These are phyloP conservation scores for Colletotrichum salicis DNA, from an alignment of 2,329 filamentous ascomycete genomes.

Conservation along the genomic window DNA sequence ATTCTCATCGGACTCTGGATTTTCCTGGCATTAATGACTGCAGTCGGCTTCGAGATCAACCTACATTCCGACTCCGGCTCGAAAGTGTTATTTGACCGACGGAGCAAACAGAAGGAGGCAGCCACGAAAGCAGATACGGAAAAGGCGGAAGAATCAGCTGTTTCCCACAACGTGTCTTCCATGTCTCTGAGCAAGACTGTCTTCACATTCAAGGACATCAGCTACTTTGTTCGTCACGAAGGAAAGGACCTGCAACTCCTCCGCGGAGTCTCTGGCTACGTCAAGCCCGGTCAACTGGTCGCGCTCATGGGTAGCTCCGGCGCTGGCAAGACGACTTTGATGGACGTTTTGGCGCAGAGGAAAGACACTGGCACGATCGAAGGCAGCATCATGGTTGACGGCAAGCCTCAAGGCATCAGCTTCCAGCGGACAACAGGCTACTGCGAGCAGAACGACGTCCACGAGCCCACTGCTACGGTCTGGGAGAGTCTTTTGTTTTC, in stretches of 20 bases:
- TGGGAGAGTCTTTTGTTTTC: constrained; percentile 75
- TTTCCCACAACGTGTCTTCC: neutral
- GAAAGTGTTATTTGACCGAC: neutral
- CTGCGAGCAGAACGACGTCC: constrained; percentile 41
- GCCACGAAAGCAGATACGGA: neutral
- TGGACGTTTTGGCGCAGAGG: constrained; percentile 75
- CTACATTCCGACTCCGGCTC: neutral
- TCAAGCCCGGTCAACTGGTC: constrained; percentile 74
- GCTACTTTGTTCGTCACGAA: constrained; percentile 11
- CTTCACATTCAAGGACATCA: constrained; percentile 28
- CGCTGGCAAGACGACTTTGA: constrained; percentile 49
- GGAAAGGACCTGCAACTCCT: constrained; percentile 66
- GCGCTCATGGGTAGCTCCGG: constrained; percentile 64
- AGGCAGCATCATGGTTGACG: constrained; percentile 38
- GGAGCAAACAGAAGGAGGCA: neutral
- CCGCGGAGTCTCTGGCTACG: constrained; percentile 75
- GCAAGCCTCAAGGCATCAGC: constrained; percentile 8
- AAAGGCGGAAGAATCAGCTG: neutral
- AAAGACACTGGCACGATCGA: constrained; percentile 47
- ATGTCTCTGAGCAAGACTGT: constrained; percentile 9
- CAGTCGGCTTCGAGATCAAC: neutral
- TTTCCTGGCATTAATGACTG: constrained; percentile 22
- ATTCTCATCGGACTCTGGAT: constrained; percentile 34
- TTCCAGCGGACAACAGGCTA: constrained; percentile 27
- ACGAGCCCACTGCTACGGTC: constrained; percentile 71